Evolutionary conservation across 73 alveolate genomes (phyloP).

Genomic region (Symbiodinium natans): DNA sequence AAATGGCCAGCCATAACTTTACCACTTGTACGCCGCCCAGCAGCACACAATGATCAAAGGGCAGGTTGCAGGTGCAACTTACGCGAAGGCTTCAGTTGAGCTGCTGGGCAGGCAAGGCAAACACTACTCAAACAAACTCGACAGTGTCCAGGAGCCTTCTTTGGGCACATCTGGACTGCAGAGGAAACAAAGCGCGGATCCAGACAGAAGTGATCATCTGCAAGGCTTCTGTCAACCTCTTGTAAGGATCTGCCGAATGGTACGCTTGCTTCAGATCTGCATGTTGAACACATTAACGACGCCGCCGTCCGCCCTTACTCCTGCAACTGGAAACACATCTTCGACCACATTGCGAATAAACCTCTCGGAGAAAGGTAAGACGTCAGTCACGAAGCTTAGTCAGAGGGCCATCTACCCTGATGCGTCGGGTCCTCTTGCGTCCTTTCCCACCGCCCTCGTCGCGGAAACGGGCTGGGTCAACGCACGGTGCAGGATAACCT

Average conservation of each 20-base stretch:
- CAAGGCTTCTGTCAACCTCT: too few species aligned
- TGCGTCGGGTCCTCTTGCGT: not conserved
- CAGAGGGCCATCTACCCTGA: too few species aligned
- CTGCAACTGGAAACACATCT: not conserved
- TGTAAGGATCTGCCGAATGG: not conserved
- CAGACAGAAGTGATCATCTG: not conserved
- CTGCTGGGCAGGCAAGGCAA: not conserved
- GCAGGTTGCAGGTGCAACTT: too few species aligned
- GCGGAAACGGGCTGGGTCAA: constrained; percentile 54
- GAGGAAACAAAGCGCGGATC: not conserved
- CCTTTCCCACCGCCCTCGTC: constrained; percentile 62
- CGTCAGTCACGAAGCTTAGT: too few species aligned
- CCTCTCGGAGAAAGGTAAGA: too few species aligned
- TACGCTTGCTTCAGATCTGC: not conserved
- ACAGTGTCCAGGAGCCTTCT: not conserved
- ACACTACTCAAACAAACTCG: not conserved
- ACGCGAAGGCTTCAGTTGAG: not conserved
- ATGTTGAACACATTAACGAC: not conserved
- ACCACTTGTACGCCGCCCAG: too few species aligned
- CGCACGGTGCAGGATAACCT: constrained; percentile 68
- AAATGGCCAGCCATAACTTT: too few species aligned
- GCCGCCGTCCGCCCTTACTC: not conserved
- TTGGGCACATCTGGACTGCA: not conserved
- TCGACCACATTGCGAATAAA: not conserved
- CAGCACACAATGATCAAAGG: too few species aligned